A percentile compares a stretch with the other conserved stretches of the same genome.
Conservation (phyloP, 768 basidiomycete genomes). For the Tylopilus vinaceipallidus region DNA sequence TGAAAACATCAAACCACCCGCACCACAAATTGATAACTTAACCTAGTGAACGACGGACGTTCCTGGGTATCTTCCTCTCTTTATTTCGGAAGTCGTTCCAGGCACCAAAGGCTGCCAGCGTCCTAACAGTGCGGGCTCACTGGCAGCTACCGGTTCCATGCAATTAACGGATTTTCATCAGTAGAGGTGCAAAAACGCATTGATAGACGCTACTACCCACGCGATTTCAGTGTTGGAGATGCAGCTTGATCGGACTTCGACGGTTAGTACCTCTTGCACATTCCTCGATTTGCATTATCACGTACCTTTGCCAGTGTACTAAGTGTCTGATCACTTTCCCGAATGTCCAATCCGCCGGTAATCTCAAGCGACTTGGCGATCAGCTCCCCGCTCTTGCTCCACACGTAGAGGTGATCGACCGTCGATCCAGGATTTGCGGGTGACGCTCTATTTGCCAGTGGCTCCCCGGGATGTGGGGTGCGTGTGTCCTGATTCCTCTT, state of each 20-base stretch:
- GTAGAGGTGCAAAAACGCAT: neutral
- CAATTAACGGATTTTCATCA: neutral
- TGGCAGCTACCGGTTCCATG: no score
- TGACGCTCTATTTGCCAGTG: neutral
- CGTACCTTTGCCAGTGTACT: neutral
- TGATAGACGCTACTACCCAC: no score
- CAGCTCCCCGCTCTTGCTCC: neutral
- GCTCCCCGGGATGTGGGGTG: neutral
- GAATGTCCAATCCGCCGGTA: neutral
- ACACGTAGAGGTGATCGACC: neutral
- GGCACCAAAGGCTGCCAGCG: no score
- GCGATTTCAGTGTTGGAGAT: no score
- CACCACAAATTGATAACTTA: no score
- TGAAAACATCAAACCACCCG: neutral
- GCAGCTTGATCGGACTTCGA: no score
- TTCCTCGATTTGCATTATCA: neutral
- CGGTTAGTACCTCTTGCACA: neutral
- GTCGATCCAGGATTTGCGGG: constrained; percentile 17
- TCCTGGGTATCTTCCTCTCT: no score
- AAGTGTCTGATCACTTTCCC: neutral
- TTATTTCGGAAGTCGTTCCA: no score
- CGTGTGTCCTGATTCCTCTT: neutral
- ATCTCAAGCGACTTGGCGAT: constrained; percentile 4
- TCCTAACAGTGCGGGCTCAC: no score
- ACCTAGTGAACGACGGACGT: no score